phyloP scores from a whole-genome alignment of 176 grass and related monocot genomes.

The Hyparrhenia diplandra region DNA sequence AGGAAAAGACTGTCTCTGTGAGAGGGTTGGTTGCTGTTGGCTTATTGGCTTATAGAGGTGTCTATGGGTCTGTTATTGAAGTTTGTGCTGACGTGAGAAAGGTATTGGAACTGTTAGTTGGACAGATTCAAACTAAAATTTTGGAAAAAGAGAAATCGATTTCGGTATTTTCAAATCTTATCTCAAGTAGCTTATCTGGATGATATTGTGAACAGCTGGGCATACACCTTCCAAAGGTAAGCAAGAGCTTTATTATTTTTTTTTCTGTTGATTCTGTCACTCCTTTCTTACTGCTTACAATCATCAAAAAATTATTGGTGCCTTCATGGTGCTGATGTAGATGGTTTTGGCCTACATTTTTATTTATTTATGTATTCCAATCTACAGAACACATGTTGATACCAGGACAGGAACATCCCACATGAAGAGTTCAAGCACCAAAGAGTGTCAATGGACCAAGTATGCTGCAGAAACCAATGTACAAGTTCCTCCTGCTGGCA shows the following conservation, averaged over 20 bases:
- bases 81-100: constrained; percentile 84
- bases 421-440: constrained; percentile 28
- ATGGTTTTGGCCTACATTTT: neutral
- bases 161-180: constrained; percentile 70
- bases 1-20: constrained; percentile 49
- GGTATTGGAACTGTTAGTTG: constrained; percentile 82
- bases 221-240: constrained; percentile 82
- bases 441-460: constrained; percentile 9
- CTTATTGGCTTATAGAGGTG: constrained; percentile 83
- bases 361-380: constrained; percentile 14
- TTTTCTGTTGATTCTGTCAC: constrained; percentile 18
- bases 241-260: constrained; percentile 20
- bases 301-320: neutral
- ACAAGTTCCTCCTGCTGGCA: constrained; percentile 26
- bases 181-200: constrained; percentile 90
- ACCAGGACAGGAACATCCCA: constrained; percentile 39
- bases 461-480: constrained; percentile 9
- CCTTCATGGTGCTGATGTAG: constrained; percentile 12
- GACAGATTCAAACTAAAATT: constrained; percentile 63
- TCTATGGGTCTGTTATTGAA: constrained; percentile 71
- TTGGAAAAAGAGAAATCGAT: constrained; percentile 62
- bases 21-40: constrained; percentile 89
- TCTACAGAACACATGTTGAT: constrained; percentile 64
- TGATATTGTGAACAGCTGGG: constrained; percentile 84
- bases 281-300: constrained; percentile 17